These are phyloP conservation scores for Candida anutae DNA, from an alignment of 1,139 yeast genomes.

Conservation along the genomic window DNA sequence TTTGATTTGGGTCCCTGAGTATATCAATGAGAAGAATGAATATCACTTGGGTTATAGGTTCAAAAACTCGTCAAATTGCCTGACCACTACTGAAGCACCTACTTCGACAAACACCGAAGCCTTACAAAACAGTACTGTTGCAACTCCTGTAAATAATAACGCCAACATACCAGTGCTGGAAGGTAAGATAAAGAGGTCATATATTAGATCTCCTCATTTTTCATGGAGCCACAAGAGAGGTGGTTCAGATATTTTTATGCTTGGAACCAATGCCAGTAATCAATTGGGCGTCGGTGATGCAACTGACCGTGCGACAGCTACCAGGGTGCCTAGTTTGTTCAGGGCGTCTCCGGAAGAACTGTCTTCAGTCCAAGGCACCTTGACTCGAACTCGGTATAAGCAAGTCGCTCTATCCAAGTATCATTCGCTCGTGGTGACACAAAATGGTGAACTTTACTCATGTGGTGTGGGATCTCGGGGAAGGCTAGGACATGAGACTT, in stretches of 20 bases:
- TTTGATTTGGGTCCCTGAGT: slow-evolving; percentile 38
- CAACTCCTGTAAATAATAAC: not conserved
- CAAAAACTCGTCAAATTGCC: slow-evolving; percentile 1
- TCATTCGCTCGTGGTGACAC: slow-evolving; percentile 56
- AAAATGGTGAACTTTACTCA: slow-evolving; percentile 45
- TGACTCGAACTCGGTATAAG: slow-evolving; percentile 34
- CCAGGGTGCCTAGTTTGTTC: not conserved
- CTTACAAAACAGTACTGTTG: not conserved
- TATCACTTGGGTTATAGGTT: slow-evolving; percentile 18
- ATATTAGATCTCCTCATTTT: slow-evolving; percentile 3
- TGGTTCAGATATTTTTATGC: slow-evolving; percentile 53
- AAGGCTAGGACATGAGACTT: slow-evolving; percentile 51
- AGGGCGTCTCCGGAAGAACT: not conserved
- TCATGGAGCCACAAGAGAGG: slow-evolving; percentile 34
- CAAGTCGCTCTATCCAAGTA: slow-evolving; percentile 52
- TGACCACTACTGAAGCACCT: not conserved
- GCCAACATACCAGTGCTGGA: not conserved
- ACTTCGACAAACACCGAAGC: not conserved
- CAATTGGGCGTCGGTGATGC: slow-evolving; percentile 66
- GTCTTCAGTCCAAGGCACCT: slow-evolving; percentile 5
- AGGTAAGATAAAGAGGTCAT: not conserved
- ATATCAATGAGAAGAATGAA: slow-evolving; percentile 25
- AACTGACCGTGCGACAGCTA: slow-evolving; percentile 42
- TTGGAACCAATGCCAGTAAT: slow-evolving; percentile 61
- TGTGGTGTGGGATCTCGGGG: slow-evolving; percentile 72